These are phyloP conservation scores for Delonix regia DNA, from an alignment of 306 rosid genomes.

Conservation along the genomic window DNA sequence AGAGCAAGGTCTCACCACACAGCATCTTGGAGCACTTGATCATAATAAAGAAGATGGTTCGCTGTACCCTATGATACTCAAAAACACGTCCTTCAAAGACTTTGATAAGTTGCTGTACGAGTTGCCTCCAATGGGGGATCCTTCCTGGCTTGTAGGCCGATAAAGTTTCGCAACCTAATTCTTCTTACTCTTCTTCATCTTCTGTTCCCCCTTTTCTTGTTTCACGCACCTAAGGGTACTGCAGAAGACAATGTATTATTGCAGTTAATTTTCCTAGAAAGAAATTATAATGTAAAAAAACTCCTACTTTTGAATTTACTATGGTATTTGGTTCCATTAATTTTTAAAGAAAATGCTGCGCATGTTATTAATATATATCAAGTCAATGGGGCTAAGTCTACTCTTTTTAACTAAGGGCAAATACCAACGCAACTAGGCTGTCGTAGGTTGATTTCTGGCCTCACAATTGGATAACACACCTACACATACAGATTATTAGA, in stretches of 20 bases:
- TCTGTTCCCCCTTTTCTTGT: not conserved
- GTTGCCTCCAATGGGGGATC: slow-evolving; percentile 40
- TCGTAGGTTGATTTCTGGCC: slow-evolving; percentile 12
- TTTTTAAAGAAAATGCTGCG: not conserved
- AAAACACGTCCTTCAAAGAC: slow-evolving; percentile 43
- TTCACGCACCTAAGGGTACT: not conserved
- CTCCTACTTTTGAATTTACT: not conserved
- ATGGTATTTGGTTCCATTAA: not conserved
- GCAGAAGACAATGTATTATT: not conserved
- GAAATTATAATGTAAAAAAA: not conserved
- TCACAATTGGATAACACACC: not conserved
- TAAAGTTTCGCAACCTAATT: not conserved
- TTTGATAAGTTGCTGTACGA: slow-evolving; percentile 37
- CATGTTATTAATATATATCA: too few species aligned
- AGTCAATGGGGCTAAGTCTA: not conserved
- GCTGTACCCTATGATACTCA: slow-evolving; percentile 16
- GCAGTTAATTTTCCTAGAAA: not conserved
- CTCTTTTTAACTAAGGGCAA: too few species aligned
- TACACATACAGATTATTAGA: too few species aligned
- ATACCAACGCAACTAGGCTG: not conserved
- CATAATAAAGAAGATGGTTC: not conserved
- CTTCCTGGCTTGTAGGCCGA: slow-evolving; percentile 3
- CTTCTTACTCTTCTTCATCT: too few species aligned
- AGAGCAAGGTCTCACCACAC: not conserved
- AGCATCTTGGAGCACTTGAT: not conserved